A percentile compares a stretch with the other conserved stretches of the same genome.
These are phyloP conservation scores for Lactarius deliciosus DNA, from an alignment of 768 basidiomycete species.

Conservation along the genomic window DNA sequence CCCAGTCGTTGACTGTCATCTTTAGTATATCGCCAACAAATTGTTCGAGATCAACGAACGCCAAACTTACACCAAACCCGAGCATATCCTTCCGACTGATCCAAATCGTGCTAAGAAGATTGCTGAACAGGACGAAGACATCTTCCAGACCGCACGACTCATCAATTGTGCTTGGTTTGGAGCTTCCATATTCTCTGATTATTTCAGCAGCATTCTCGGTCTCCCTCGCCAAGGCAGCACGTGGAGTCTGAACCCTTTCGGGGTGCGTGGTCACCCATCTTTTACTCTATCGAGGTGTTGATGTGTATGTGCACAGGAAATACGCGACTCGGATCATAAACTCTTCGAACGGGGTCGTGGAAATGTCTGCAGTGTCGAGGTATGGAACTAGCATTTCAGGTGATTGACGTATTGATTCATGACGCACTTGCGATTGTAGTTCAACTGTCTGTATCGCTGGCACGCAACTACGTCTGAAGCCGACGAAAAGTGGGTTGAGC, in stretches of 20 bases:
- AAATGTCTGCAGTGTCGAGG: constrained; percentile 82
- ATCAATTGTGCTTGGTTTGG: constrained; percentile 84
- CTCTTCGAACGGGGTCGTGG: constrained; percentile 78
- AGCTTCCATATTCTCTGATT: constrained; percentile 76
- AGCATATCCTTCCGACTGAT: constrained; percentile 38
- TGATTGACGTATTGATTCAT: not conserved
- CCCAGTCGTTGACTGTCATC: not conserved
- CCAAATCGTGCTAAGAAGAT: constrained; percentile 38
- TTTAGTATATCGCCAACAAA: constrained; percentile 75
- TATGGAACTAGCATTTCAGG: constrained; percentile 30
- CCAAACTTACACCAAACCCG: constrained; percentile 58
- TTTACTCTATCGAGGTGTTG: not conserved
- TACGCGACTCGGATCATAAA: constrained; percentile 59
- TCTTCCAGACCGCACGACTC: constrained; percentile 81
- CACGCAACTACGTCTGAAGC: constrained; percentile 73
- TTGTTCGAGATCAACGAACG: constrained; percentile 81
- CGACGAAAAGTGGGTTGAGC: constrained; percentile 69
- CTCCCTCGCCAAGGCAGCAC: constrained; percentile 68
- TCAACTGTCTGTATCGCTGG: constrained; percentile 86
- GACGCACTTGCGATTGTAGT: constrained; percentile 42
- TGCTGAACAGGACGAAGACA: constrained; percentile 43
- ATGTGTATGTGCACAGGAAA: constrained; percentile 47
- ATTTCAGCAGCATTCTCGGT: constrained; percentile 80
- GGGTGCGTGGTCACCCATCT: constrained; percentile 40
- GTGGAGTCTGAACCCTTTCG: constrained; percentile 79